A percentile compares a stretch with the other conserved stretches of the same genome.
Conservation (phyloP, 1,284 basidiomycete species). For the Ustilago crameri region DNA sequence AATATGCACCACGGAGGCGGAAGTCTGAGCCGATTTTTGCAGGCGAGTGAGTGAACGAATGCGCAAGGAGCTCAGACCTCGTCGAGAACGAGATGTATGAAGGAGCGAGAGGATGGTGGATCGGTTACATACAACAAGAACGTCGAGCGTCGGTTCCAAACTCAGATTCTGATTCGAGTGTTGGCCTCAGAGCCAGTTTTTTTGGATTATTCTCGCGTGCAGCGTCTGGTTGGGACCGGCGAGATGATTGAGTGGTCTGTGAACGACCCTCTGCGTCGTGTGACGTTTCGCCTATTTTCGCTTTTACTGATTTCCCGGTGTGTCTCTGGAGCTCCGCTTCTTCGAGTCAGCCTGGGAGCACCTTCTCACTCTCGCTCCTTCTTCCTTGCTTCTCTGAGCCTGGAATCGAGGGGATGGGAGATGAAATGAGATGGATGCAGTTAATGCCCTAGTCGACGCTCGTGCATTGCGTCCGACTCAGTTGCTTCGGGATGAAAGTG, state of each 20-base stretch:
- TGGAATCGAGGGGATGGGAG: too few species aligned
- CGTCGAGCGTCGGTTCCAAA: neutral
- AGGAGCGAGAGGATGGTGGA: neutral
- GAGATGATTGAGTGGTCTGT: conserved; percentile 8
- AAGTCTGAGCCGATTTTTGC: neutral
- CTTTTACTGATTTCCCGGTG: neutral
- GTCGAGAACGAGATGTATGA: neutral
- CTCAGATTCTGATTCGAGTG: neutral
- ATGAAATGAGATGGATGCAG: too few species aligned
- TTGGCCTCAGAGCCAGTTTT: neutral
- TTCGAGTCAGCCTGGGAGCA: neutral
- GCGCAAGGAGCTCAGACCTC: neutral
- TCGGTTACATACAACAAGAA: neutral
- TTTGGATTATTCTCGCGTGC: neutral
- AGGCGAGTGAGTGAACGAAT: neutral
- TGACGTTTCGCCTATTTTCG: conserved; percentile 15
- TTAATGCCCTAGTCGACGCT: too few species aligned
- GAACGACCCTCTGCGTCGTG: conserved; percentile 8
- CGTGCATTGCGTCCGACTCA: too few species aligned
- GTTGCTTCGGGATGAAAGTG: neutral
- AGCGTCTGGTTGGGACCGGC: neutral
- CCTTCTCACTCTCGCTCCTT: too few species aligned
- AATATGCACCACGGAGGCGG: neutral
- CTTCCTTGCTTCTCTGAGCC: too few species aligned
- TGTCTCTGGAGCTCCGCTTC: conserved; percentile 1